Base-by-base conservation (phyloP, 2,329 filamentous ascomycete species). In the Ophiocordyceps camponoti-leonardi region DNA sequence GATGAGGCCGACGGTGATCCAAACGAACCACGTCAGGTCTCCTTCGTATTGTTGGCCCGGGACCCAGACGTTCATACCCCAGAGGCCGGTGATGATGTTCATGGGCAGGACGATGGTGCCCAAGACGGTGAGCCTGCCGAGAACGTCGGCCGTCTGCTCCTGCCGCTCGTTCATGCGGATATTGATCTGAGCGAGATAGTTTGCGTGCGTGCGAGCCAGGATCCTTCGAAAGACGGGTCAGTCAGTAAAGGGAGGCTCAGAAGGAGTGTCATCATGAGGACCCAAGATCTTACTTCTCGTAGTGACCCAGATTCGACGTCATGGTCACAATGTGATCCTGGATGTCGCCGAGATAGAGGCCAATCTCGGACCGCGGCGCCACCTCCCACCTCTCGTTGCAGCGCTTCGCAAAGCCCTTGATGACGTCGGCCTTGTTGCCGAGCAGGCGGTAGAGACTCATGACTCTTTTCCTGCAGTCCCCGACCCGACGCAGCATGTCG, bases 241-340 rank as follows among this genome's bases (percentile, higher is more conserved):
- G 35, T 19, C 26, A 28, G 26, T 28, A 28, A 5, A 8, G 8
- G 8, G n/a, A n/a, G n/a, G n/a, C n/a, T n/a, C 8, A 4, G 23
- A 26, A 26, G 8, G n/a, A 11, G n/a, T 10, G 18, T 11, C n/a
- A 18, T 26, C 2, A 42, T 31, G 20, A n/a, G 23, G 1, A 10
- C 37, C 14, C 8, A 13, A 30, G 19, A 10, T 22, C 80, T 57
- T 69, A 92, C 85, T 88, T 94, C 65, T 98, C 92, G 57, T 96
- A 96, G 60, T 98, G 92, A 52, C 81, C 83, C 58, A 98, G 66
- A 59, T 96, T 98, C 44, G 83, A 85, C 35, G 90, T 96, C 92
- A 98, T 98, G 50, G 92, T 98, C 54, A 98, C 81, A 54, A 98
- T 96, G 61, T 98, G 92, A 67, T 98, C 92, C 62, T 98, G 92